These are phyloP conservation scores for Heritiera littoralis DNA, from an alignment of 345 rosid genomes.

Conservation along the genomic window DNA sequence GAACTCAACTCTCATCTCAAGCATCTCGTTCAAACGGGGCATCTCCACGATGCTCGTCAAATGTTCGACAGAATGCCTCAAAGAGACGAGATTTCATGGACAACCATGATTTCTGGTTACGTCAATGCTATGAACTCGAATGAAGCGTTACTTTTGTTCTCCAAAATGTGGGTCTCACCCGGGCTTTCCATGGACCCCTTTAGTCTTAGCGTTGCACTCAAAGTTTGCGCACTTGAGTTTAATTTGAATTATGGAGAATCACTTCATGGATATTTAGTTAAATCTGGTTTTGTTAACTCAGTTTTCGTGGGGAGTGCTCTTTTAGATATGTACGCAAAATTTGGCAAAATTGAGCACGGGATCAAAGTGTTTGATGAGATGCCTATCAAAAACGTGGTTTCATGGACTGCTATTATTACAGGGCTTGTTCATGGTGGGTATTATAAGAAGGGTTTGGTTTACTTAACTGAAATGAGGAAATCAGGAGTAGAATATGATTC, in stretches of 20 bases:
- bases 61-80: conserved; percentile 71
- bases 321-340: conserved; percentile 65
- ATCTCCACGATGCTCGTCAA: conserved; percentile 54
- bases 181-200: conserved; percentile 57
- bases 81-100: conserved; percentile 77
- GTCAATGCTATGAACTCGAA: conserved; percentile 42
- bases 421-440: conserved; percentile 69
- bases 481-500: conserved; percentile 51
- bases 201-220: conserved; percentile 65
- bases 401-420: conserved; percentile 84
- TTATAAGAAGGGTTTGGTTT: conserved; percentile 51
- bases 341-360: conserved; percentile 51
- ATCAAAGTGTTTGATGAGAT: conserved; percentile 64
- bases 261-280: conserved; percentile 64
- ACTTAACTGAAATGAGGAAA: conserved; percentile 69
- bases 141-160: conserved; percentile 69
- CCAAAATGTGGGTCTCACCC: conserved; percentile 59
- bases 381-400: conserved; percentile 62
- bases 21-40: conserved; percentile 34
- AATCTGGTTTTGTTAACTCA: conserved; percentile 53
- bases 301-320: conserved; percentile 77
- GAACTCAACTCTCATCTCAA: conserved; percentile 51
- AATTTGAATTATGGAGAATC: conserved; percentile 57
- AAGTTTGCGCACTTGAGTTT: conserved; percentile 60
- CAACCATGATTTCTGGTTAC: conserved; percentile 69